phyloP scores from a whole-genome alignment of 169 alveolate genomes.

The Perkinsus marinus region DNA sequence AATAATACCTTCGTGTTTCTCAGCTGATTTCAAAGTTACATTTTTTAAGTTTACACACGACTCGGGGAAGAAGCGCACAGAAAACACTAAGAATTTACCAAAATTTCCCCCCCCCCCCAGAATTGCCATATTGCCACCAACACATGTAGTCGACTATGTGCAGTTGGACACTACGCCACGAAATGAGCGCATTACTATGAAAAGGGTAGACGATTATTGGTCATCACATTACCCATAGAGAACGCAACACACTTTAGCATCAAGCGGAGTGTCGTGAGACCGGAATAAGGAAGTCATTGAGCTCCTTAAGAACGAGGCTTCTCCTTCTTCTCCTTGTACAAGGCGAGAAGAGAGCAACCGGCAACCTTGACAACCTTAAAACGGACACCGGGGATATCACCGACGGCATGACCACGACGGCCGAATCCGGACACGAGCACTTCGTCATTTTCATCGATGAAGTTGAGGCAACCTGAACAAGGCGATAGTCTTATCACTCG shows the following conservation, averaged over 20 bases:
- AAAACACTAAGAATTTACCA: no score
- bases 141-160: no score
- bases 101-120: no score
- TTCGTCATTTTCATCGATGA: constrained; percentile 98
- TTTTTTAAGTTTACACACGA: no score
- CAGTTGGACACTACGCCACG: no score
- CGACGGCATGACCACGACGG: constrained; percentile 99
- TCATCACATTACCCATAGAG: no score
- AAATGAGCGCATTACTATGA: no score
- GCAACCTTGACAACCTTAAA: constrained; percentile 97
- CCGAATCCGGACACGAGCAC: constrained; percentile 98
- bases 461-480: constrained; percentile 81
- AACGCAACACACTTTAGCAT: neutral
- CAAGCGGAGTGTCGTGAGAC: neutral
- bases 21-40: no score
- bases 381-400: constrained; percentile 99
- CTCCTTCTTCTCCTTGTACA: constrained; percentile 93
- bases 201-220: no score
- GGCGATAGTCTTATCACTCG: neutral
- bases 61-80: no score
- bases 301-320: constrained; percentile 74
- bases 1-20: no score
- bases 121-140: no score
- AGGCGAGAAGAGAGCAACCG: constrained; percentile 85
- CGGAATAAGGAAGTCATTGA: neutral